These are phyloP conservation scores for Lachancea mirantina DNA, from an alignment of 805 yeast genomes.

Conservation along the genomic window DNA sequence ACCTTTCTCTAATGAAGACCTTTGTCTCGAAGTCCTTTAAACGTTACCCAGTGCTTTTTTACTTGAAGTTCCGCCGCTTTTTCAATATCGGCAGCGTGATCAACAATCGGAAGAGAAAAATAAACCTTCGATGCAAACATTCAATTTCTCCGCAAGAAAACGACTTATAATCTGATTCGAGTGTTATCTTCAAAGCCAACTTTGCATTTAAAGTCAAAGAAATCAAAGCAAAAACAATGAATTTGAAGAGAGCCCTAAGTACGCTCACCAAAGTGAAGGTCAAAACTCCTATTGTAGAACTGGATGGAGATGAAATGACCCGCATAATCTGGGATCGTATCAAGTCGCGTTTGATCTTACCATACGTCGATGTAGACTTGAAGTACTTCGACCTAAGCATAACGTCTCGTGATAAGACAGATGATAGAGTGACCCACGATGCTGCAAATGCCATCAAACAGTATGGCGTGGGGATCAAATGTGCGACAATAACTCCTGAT, in stretches of 20 bases:
- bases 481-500: slow-evolving; percentile 84
- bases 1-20: too few species aligned
- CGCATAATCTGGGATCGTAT: slow-evolving; percentile 75
- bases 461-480: slow-evolving; percentile 75
- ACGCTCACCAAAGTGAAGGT: slow-evolving; percentile 56
- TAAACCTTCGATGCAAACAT: too few species aligned
- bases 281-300: slow-evolving; percentile 64
- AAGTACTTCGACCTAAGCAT: slow-evolving; percentile 72
- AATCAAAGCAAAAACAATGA: slow-evolving; percentile 10
- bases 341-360: slow-evolving; percentile 58
- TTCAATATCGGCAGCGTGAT: too few species aligned
- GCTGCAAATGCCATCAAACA: slow-evolving; percentile 70
- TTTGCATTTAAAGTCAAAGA: too few species aligned
- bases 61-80: too few species aligned
- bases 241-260: slow-evolving; percentile 21
- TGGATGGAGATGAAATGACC: slow-evolving; percentile 86
- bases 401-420: slow-evolving; percentile 58
- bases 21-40: too few species aligned
- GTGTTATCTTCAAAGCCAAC: too few species aligned
- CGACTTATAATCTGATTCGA: too few species aligned
- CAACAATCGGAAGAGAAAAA: too few species aligned
- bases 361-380: slow-evolving; percentile 65
- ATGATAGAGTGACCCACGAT: slow-evolving; percentile 68
- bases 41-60: too few species aligned
- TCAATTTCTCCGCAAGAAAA: too few species aligned